These are phyloP conservation scores for Penicillium steckii DNA, from an alignment of 495 filamentous ascomycete genomes.

Conservation along the genomic window DNA sequence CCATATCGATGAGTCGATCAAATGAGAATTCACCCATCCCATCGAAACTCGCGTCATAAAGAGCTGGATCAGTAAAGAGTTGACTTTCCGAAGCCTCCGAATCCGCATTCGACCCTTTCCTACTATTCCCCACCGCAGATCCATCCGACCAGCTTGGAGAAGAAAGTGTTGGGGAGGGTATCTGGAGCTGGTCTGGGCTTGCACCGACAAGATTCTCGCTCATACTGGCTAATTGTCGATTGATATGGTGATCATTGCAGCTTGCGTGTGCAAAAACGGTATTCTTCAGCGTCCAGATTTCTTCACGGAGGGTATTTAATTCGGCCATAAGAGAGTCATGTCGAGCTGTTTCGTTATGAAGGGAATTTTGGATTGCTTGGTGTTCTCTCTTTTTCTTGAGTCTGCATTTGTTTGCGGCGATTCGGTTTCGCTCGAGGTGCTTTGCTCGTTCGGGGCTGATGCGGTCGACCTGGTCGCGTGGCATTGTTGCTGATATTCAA, in stretches of 20 bases:
- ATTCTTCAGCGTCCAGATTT: conserved; percentile 26
- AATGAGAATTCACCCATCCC: neutral
- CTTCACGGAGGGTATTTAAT: conserved; percentile 16
- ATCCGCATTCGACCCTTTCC: neutral
- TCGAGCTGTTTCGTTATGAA: conserved; percentile 18
- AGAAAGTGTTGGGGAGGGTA: conserved; percentile 11
- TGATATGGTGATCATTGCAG: conserved; percentile 22
- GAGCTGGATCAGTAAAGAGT: neutral
- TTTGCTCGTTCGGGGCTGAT: conserved; percentile 17
- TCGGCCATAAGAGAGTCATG: conserved; percentile 16
- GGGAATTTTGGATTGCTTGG: conserved; percentile 12
- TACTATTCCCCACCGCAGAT: neutral
- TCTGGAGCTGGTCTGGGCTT: neutral
- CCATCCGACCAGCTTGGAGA: conserved; percentile 10
- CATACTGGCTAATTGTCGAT: conserved; percentile 18
- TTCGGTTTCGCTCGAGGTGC: conserved; percentile 27
- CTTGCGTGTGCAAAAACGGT: conserved; percentile 22
- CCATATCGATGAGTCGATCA: neutral
- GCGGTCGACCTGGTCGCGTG: neutral
- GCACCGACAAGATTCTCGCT: conserved; percentile 5
- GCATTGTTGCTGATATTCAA: neutral
- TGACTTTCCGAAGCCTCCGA: neutral
- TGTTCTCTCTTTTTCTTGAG: conserved; percentile 22
- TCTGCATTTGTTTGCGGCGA: conserved; percentile 30
- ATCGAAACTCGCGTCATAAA: neutral